Evolutionary conservation across 225 moss, liverwort and hornwort species (phyloP).

Genomic region (Polytrichum commune): DNA sequence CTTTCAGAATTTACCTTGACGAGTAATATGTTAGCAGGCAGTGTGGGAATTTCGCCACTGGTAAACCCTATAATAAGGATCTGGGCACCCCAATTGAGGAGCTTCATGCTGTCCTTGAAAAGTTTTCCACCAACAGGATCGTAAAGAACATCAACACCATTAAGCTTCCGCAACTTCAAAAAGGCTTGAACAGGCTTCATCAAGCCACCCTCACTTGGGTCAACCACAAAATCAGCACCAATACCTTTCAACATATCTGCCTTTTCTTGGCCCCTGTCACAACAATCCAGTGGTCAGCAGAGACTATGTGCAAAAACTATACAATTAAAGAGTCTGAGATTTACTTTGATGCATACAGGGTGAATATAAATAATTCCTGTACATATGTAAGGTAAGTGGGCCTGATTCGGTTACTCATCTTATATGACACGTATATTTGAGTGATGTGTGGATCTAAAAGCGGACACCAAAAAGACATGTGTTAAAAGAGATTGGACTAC

Average conservation of each 20-base stretch:
- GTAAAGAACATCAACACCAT: slow-evolving; percentile 84
- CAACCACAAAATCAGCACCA: slow-evolving; percentile 88
- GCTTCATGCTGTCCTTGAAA: slow-evolving; percentile 88
- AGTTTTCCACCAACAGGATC: slow-evolving; percentile 96
- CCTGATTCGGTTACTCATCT: too few relatives aligned
- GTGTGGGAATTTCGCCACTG: slow-evolving; percentile 85
- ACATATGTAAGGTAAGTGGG: too few relatives aligned
- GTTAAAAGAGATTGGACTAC: too few relatives aligned
- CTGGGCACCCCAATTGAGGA: slow-evolving; percentile 84
- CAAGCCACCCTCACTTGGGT: slow-evolving; percentile 65
- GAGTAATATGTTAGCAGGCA: slow-evolving; percentile 83
- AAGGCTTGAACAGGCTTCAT: slow-evolving; percentile 75
- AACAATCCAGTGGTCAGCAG: not conserved
- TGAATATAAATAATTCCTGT: too few relatives aligned
- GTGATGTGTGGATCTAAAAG: too few relatives aligned
- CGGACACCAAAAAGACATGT: too few relatives aligned
- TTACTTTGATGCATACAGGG: too few relatives aligned
- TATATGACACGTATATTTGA: too few relatives aligned
- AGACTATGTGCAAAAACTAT: too few relatives aligned
- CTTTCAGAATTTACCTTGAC: slow-evolving; percentile 59
- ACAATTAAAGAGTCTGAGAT: too few relatives aligned
- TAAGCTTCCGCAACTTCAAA: slow-evolving; percentile 59
- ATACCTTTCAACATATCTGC: slow-evolving; percentile 55
- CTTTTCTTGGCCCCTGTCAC: slow-evolving; percentile 77
- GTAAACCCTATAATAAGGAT: slow-evolving; percentile 88